phyloP scores from a whole-genome alignment of 1,284 basidiomycete genomes.

The Sanghuangporus weigelae region DNA sequence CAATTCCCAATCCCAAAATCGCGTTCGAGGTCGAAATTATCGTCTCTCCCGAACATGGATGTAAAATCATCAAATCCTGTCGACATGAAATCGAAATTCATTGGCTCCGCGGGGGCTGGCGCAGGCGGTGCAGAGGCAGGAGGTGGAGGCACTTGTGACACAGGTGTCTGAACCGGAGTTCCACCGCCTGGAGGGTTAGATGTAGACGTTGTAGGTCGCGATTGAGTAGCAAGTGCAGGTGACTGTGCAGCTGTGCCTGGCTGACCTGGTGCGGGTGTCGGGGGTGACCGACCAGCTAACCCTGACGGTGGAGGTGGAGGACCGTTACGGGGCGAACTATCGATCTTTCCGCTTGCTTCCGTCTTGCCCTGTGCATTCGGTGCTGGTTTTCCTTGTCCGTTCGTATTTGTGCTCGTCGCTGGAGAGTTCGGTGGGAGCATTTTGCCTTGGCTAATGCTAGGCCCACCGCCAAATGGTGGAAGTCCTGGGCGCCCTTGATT shows the following conservation, averaged over 20 bases:
- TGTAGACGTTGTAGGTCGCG: conserved; percentile 9
- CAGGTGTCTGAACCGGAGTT: neutral
- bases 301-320: conserved; percentile 4
- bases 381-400: neutral
- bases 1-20: conserved; percentile 15
- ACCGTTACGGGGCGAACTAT: conserved; percentile 10
- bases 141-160: neutral
- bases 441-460: conserved; percentile 1
- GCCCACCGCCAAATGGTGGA: conserved; percentile 7
- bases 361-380: neutral
- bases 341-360: conserved; percentile 6
- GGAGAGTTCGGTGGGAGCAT: conserved; percentile 14
- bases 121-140: conserved; percentile 5
- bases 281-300: conserved; percentile 1
- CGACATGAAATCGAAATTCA: conserved; percentile 12
- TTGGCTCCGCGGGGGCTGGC: neutral
- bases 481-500: conserved; percentile 5
- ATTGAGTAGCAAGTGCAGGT: conserved; percentile 5
- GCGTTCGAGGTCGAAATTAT: conserved; percentile 4
- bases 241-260: neutral
- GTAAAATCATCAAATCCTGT: conserved; percentile 16
- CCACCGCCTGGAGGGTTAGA: conserved; percentile 1
- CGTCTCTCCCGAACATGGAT: conserved; percentile 14
- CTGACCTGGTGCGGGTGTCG: conserved; percentile 7
- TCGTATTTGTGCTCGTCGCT: conserved; percentile 3